A percentile compares a stretch with the other conserved stretches of the same genome.
phyloP scores from a whole-genome alignment of 2,329 filamentous ascomycete species.

The Cordyceps javanica region DNA sequence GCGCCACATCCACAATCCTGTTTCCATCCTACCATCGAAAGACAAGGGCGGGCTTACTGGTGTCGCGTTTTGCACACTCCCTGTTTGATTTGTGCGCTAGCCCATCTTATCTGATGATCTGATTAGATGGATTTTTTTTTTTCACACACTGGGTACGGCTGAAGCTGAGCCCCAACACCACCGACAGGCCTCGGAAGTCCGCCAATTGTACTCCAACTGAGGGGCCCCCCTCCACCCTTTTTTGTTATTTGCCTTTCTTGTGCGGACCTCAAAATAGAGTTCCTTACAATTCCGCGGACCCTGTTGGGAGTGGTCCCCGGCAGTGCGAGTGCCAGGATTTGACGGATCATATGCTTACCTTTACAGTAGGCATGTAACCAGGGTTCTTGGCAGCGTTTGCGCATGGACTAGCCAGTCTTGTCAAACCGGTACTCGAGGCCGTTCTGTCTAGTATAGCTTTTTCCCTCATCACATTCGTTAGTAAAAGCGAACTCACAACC shows the following conservation, averaged over 20 bases:
- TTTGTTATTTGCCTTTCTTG: not conserved
- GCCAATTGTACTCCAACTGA: not conserved
- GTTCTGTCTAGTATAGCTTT: not conserved
- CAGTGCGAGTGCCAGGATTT: not conserved
- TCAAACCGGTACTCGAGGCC: not conserved
- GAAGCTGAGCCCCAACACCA: not conserved
- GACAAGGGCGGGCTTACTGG: not conserved
- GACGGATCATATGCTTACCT: not conserved
- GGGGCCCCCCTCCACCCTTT: too few species aligned
- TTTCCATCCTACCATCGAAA: not conserved
- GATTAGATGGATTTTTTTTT: slow-evolving; percentile 32
- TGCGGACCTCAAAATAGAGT: not conserved
- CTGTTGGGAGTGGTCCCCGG: not conserved
- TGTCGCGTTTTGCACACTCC: not conserved
- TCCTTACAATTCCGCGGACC: not conserved
- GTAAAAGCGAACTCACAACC: not conserved
- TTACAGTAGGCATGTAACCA: not conserved
- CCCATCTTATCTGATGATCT: slow-evolving; percentile 40
- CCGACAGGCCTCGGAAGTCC: slow-evolving; percentile 12
- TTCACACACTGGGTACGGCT: too few species aligned
- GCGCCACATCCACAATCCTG: not conserved
- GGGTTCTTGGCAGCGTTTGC: not conserved
- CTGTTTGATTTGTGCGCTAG: not conserved
- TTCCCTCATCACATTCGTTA: not conserved
- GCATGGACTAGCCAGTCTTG: not conserved